Conservation (phyloP, 148 eudicot genomes). For the Chenopodium album region DNA sequence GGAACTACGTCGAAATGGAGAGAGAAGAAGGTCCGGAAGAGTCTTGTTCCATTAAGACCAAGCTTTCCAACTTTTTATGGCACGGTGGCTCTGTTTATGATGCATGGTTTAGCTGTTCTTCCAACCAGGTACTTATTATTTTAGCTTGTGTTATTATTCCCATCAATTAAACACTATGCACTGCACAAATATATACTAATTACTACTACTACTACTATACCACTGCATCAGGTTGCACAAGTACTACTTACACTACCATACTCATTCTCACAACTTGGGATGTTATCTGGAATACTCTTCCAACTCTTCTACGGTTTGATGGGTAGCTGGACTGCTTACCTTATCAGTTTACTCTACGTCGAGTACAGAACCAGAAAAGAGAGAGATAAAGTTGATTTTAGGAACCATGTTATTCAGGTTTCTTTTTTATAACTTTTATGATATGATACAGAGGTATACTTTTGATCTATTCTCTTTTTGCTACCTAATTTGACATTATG, state of each 20-base stretch:
- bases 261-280: conserved; percentile 66
- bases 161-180: too few species aligned
- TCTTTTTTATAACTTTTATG: neutral
- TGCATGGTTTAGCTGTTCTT: conserved; percentile 92
- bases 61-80: conserved; percentile 65
- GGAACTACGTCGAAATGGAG: conserved; percentile 83
- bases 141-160: too few species aligned
- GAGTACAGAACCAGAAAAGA: conserved; percentile 77
- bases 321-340: conserved; percentile 83
- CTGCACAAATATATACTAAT: too few species aligned
- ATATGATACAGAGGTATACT: too few species aligned
- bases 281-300: conserved; percentile 58
- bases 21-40: conserved; percentile 38
- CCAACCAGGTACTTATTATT: conserved; percentile 48
- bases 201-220: too few species aligned
- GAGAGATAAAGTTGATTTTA: conserved; percentile 63
- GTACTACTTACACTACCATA: conserved; percentile 56
- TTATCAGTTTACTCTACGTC: conserved; percentile 61
- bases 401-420: conserved; percentile 82
- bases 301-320: conserved; percentile 64
- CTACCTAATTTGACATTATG: neutral
- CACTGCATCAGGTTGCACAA: conserved; percentile 46
- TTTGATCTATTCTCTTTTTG: neutral
- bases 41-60: conserved; percentile 34
- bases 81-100: conserved; percentile 93